phyloP scores from a whole-genome alignment of 2,329 filamentous ascomycete genomes.

The Fusarium anthophilum region DNA sequence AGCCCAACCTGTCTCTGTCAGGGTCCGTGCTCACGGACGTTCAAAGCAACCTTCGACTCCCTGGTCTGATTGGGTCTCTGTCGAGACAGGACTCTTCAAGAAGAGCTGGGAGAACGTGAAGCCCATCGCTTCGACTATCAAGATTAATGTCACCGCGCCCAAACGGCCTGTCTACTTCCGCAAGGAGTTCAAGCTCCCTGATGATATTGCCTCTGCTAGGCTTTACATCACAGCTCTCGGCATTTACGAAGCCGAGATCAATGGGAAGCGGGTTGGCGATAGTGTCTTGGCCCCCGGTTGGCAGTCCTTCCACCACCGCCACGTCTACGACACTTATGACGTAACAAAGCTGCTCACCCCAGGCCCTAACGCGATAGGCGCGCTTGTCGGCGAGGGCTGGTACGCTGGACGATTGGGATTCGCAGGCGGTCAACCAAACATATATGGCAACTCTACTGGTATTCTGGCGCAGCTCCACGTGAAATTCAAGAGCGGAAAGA shows the following conservation, averaged over 20 bases:
- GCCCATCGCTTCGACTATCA: constrained; percentile 44
- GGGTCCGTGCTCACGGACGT: constrained; percentile 48
- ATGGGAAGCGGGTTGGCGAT: constrained; percentile 48
- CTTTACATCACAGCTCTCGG: constrained; percentile 59
- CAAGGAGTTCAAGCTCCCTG: constrained; percentile 45
- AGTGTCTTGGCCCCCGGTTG: constrained; percentile 60
- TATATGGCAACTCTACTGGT: constrained; percentile 51
- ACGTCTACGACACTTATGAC: constrained; percentile 64
- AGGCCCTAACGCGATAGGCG: constrained; percentile 48
- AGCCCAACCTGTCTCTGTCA: constrained; percentile 46
- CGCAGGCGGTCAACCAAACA: constrained; percentile 33
- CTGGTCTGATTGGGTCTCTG: constrained; percentile 44
- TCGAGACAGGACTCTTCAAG: constrained; percentile 48
- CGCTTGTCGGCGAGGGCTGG: constrained; percentile 61
- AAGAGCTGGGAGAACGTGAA: constrained; percentile 45
- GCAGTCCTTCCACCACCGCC: constrained; percentile 59
- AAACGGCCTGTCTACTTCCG: constrained; percentile 48
- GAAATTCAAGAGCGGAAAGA: constrained; percentile 45
- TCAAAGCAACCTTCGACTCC: constrained; percentile 27
- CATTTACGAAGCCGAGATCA: constrained; percentile 58
- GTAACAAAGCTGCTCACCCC: constrained; percentile 55
- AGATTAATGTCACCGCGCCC: constrained; percentile 39
- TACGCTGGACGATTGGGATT: constrained; percentile 50
- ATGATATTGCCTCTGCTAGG: constrained; percentile 47
- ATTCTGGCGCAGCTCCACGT: constrained; percentile 51